Conservation (phyloP, 495 filamentous ascomycete species). For the Aspergillus ellipticus region DNA sequence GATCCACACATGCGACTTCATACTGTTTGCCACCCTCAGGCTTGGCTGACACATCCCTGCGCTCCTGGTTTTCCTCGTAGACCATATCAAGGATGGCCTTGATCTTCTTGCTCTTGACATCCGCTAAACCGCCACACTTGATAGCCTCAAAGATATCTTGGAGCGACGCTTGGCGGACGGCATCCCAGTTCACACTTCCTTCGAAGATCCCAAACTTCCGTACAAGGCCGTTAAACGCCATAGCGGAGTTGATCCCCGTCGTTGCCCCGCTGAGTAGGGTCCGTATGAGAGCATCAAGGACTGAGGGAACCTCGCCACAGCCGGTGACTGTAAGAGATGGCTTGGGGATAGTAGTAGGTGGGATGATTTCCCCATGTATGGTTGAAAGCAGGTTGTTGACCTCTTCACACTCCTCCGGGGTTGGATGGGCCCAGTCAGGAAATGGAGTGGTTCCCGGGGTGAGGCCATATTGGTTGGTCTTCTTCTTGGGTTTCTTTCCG, state of each 20-base stretch:
- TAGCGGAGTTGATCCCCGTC: constrained; percentile 59
- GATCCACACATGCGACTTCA: constrained; percentile 51
- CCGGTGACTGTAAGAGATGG: constrained; percentile 79
- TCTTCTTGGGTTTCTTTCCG: constrained; percentile 21
- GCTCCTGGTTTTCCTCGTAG: constrained; percentile 60
- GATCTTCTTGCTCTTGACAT: constrained; percentile 71
- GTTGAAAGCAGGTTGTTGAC: constrained; percentile 66
- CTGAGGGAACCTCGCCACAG: constrained; percentile 90
- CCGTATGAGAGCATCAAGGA: constrained; percentile 83
- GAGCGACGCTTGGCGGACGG: constrained; percentile 60
- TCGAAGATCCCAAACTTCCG: constrained; percentile 65
- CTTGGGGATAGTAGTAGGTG: constrained; percentile 64
- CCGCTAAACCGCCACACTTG: constrained; percentile 62
- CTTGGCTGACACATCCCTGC: constrained; percentile 33
- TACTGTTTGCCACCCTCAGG: constrained; percentile 41
- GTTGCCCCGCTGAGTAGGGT: constrained; percentile 78
- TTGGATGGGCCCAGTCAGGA: constrained; percentile 65
- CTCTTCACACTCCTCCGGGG: constrained; percentile 65
- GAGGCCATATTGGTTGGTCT: constrained; percentile 34
- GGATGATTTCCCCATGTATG: constrained; percentile 61
- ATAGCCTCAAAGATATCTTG: constrained; percentile 70
- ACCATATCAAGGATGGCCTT: constrained; percentile 80
- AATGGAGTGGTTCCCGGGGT: constrained; percentile 58
- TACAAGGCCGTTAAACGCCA: constrained; percentile 68
- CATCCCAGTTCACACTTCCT: constrained; percentile 85